phyloP scores from a whole-genome alignment of 208 protist genomes.

The Leishmania lainsoni region DNA sequence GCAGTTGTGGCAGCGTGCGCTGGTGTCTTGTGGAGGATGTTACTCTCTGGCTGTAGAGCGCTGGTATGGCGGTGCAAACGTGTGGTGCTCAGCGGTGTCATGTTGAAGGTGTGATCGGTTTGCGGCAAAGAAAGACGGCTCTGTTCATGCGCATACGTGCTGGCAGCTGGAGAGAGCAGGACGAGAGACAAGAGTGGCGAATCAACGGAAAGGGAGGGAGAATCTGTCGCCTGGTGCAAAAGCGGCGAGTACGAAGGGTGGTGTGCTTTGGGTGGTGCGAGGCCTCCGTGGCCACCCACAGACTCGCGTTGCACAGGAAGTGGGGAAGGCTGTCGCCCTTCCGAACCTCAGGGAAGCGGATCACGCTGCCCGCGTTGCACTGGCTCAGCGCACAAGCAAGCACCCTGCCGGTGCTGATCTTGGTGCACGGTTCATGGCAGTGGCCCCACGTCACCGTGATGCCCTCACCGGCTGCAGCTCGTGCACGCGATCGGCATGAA shows the following conservation, averaged over 20 bases:
- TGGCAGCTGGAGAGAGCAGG: no score
- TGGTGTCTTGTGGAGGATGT: no score
- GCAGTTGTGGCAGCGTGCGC: no score
- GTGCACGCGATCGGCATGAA: slow-evolving; percentile 14
- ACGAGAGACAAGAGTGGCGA: no score
- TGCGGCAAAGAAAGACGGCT: no score
- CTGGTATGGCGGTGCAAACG: no score
- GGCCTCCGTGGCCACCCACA: neutral
- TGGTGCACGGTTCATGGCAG: slow-evolving; percentile 23
- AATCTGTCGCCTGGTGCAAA: neutral
- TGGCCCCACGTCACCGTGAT: slow-evolving; percentile 24
- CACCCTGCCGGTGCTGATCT: slow-evolving; percentile 12
- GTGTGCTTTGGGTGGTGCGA: no score
- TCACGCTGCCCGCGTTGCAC: slow-evolving; percentile 14
- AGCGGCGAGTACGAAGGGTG: neutral
- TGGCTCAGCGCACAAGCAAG: slow-evolving; percentile 24
- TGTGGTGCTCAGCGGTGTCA: no score
- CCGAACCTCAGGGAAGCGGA: slow-evolving; percentile 26
- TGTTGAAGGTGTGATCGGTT: no score
- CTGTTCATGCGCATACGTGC: no score
- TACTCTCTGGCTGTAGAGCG: no score
- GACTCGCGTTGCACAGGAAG: slow-evolving; percentile 28
- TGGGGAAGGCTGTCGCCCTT: slow-evolving; percentile 18
- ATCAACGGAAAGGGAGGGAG: no score
- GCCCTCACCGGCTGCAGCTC: slow-evolving; percentile 20